These are phyloP conservation scores for Oldenlandia corymbosa DNA, from an alignment of 257 asterid genomes.

Conservation along the genomic window DNA sequence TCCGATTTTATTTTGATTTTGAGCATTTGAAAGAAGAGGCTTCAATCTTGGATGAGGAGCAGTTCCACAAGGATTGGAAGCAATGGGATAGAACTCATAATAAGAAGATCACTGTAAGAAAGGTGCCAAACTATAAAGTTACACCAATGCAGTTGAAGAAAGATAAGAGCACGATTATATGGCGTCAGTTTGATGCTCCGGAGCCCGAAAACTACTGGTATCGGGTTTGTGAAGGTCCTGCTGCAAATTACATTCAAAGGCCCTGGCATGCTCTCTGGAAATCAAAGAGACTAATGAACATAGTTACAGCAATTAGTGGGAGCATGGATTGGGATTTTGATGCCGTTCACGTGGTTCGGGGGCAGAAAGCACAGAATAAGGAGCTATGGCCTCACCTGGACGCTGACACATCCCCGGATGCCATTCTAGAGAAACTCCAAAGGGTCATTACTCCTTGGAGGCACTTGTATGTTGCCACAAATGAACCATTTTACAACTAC, in stretches of 20 bases:
- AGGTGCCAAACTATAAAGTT: constrained; percentile 56
- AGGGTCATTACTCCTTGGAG: constrained; percentile 64
- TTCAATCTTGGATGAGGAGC: constrained; percentile 68
- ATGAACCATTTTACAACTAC: constrained; percentile 77
- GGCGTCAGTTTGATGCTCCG: constrained; percentile 71
- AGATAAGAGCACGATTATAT: constrained; percentile 70
- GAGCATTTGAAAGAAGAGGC: constrained; percentile 83
- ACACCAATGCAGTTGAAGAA: constrained; percentile 64
- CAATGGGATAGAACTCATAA: constrained; percentile 68
- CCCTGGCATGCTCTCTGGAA: constrained; percentile 91
- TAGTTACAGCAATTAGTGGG: constrained; percentile 87
- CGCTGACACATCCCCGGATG: constrained; percentile 82
- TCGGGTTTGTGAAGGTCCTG: constrained; percentile 90
- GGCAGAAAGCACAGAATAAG: constrained; percentile 72
- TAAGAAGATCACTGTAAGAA: constrained; percentile 51
- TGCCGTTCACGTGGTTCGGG: constrained; percentile 87
- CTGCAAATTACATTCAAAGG: constrained; percentile 67
- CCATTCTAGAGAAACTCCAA: constrained; percentile 59
- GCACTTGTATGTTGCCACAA: constrained; percentile 78
- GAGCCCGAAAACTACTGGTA: constrained; percentile 95
- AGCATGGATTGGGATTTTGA: constrained; percentile 99
- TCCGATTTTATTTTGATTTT: constrained; percentile 83
- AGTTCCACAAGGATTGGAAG: constrained; percentile 77
- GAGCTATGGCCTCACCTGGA: constrained; percentile 81
- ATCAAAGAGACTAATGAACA: constrained; percentile 86